Percentiles rank a stretch among this genome's conserved stretches.
Evolutionary conservation across 2,329 filamentous ascomycete genomes (phyloP).

Genomic region (Cercospora berteroae): DNA sequence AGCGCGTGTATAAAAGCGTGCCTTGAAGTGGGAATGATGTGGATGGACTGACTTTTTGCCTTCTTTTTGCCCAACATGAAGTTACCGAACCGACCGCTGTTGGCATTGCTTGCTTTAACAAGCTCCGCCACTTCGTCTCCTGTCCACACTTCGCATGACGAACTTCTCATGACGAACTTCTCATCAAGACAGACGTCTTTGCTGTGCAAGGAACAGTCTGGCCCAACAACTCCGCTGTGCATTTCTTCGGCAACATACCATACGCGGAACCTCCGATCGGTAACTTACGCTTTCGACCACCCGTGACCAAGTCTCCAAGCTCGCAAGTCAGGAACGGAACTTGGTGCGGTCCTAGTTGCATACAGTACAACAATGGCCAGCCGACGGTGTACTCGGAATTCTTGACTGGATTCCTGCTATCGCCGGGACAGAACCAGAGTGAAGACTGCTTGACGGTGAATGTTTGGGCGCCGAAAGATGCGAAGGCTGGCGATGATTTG

Average conservation of each 20-base stretch:
- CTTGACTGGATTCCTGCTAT: constrained; percentile 14
- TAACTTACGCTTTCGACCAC: constrained; percentile 17
- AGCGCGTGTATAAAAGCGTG: background rate
- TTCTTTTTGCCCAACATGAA: background rate
- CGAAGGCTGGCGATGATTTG: constrained; percentile 26
- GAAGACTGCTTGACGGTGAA: constrained; percentile 41
- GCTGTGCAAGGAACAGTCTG: constrained; percentile 18
- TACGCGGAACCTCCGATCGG: constrained; percentile 19
- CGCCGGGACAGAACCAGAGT: constrained; percentile 14
- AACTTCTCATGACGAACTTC: background rate
- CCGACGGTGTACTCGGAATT: constrained; percentile 18
- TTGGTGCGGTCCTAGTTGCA: constrained; percentile 21
- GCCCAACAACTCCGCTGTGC: constrained; percentile 17
- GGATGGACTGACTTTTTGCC: background rate
- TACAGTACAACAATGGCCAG: constrained; percentile 19
- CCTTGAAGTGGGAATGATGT: background rate
- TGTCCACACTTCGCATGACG: background rate
- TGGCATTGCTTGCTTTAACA: background rate
- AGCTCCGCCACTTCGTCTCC: background rate
- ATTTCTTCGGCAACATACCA: constrained; percentile 23
- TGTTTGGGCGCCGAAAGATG: constrained; percentile 36
- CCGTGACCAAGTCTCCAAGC: constrained; percentile 20
- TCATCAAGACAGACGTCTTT: constrained; percentile 13
- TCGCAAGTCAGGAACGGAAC: constrained; percentile 18
- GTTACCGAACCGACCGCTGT: background rate